Evolutionary conservation across 345 rosid genomes (phyloP), one percentile per base, ranked within the genome.

Genomic region (Eucalyptus marginata): DNA sequence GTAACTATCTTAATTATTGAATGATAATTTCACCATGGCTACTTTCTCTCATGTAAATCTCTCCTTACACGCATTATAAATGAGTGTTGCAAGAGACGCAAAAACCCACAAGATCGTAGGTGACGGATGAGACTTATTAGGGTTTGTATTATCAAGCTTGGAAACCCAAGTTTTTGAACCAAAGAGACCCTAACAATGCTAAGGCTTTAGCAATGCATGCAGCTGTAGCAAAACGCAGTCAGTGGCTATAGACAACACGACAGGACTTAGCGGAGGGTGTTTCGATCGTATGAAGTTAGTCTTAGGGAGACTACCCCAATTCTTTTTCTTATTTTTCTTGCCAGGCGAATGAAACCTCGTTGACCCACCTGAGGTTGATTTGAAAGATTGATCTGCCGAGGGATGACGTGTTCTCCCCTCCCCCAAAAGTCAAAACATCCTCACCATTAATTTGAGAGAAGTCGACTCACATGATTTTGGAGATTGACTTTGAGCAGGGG

Each of bases 391-490:
- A 76, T 40, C 84, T 40, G 84, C 84, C 84, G 43, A 10, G 47
- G 84, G 84, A 11, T 40, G 84, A 76, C 40, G 84, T 40, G 44
- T 76, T 76, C 47, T 40, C 15, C 84, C 47, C 15, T 40, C 16
- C 84, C 47, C 81, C 40, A 33, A 51, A 51, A 87, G 92, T 92
- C 92, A 90, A 94, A 85, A 86, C 83, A 87, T 89, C 88, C 50
- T 46, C 90, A 87, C 93, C 93, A 89, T 90, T 87, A 86, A 87
- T 27, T 62, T 58, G 88, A 59, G 13, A 22, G 86, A 44, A 90
- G 92, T 91, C 94, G 92, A 92, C 91, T 49, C 33, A 62, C 88
- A 90, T 92, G 51, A 93, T 93, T 91, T 87, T 51, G 87, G 89
- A 47, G 89, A 68, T 90, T 93, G 94, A 94, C 93, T 80, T 58